Conservation (phyloP, 352 stramenopile genomes). For the Phytopythium ostracodes region DNA sequence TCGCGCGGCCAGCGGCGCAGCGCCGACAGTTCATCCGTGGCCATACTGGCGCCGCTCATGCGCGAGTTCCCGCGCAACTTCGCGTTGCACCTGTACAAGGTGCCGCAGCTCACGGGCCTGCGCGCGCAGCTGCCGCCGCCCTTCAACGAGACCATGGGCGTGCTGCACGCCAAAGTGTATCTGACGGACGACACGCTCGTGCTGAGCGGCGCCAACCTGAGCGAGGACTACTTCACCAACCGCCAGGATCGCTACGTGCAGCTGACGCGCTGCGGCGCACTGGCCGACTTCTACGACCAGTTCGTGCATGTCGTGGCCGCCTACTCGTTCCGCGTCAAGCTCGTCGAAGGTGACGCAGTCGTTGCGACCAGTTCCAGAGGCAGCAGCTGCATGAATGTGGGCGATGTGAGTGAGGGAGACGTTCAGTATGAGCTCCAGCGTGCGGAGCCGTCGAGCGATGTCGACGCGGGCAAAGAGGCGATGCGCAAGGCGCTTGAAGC, state of each 20-base stretch:
- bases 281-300: constrained; percentile 67
- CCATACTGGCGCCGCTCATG: constrained; percentile 48
- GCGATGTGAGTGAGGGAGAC: constrained; percentile 4
- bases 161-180: constrained; percentile 85
- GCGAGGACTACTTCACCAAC: constrained; percentile 82
- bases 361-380: constrained; percentile 4
- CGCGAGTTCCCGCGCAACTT: constrained; percentile 46
- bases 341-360: constrained; percentile 15
- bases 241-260: constrained; percentile 80
- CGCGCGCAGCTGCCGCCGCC: constrained; percentile 58
- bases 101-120: constrained; percentile 61
- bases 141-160: constrained; percentile 81
- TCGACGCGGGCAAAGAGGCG: constrained; percentile 23
- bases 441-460: constrained; percentile 26
- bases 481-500: constrained; percentile 46
- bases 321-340: constrained; percentile 40
- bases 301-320: constrained; percentile 51
- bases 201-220: constrained; percentile 80
- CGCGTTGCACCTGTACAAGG: constrained; percentile 60
- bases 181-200: constrained; percentile 77
- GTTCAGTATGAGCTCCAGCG: constrained; percentile 21
- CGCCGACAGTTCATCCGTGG: constrained; percentile 45
- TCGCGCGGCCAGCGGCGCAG: constrained; percentile 57
- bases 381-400: neutral
- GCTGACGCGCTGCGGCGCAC: constrained; percentile 36